Evolutionary conservation across 352 stramenopile species (phyloP), one percentile per base, ranked within the genome.

Genomic region (Phytophthora quininea): DNA sequence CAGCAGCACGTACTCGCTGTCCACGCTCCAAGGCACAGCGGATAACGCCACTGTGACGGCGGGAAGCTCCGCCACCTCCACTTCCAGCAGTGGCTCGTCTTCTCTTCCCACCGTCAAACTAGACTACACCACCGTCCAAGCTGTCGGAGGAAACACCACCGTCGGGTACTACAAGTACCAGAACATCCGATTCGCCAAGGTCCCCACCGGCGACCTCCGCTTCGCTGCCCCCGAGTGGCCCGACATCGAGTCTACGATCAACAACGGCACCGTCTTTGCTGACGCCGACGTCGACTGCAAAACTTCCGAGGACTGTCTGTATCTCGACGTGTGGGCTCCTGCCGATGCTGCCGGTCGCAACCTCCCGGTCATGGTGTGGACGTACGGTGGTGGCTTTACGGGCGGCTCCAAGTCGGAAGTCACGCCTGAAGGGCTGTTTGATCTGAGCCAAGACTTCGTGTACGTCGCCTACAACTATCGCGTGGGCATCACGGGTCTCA

Each of bases 391-490:
- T 24, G 54, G 56, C 15, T 76, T 74, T 43, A 62, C 64, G 5
- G 56, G 35, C n/a, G 74, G 74, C 7, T 72, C 68, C 54, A 69
- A 76, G 58, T 59, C 35, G 11, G 12, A 55, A 4, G 46, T 38
- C 15, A 76, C 68, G 0, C 63, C 68, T 15, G 58, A 76, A 30
- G 68, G 68, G 11, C 58, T 76, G 7, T 76, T 76, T 11, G 58
- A 64, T 2, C 49, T 76, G 12, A 59, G 38, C 29, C 65, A 71
- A 11, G 54, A 81, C 50, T 74, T 81, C 9, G 30, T 82, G 29
- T 74, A 60, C 58, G 74, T 82, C 4, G 64, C 56, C 3, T 77
- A 71, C 61, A 82, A 82, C 58, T 82, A 82, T 42, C 74, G 74
- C 42, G 46, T 82, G 11, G 66, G 70, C 7, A 37, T 77, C 43